Percentiles rank a stretch among this genome's conserved stretches.
Evolutionary conservation across 2,329 filamentous ascomycete genomes (phyloP).

Genomic region (Aschersonia sp.): DNA sequence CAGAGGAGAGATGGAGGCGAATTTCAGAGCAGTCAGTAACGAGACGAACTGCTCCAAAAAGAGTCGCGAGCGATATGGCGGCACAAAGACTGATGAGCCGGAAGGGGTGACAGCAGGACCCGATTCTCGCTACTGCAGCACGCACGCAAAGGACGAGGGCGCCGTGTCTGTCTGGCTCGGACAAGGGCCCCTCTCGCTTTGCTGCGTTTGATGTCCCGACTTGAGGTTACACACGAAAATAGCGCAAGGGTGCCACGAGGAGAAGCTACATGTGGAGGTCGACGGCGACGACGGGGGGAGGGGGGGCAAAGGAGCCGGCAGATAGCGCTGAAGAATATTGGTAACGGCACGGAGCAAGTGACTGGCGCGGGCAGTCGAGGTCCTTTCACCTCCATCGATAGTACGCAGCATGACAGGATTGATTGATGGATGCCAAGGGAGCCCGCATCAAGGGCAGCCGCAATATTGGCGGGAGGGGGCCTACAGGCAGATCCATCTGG

Average conservation of each 20-base stretch:
- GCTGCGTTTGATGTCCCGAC: background rate
- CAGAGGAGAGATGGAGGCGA: no score
- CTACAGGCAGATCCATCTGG: no score
- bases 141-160: background rate
- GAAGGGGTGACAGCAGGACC: background rate
- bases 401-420: background rate
- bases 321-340: slow-evolving; percentile 1
- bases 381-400: background rate
- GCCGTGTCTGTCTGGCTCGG: background rate
- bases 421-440: background rate
- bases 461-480: no score
- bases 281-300: background rate
- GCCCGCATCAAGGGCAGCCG: no score
- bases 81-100: background rate
- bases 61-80: background rate
- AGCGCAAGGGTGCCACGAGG: slow-evolving; percentile 9
- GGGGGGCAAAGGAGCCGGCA: background rate
- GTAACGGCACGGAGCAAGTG: background rate
- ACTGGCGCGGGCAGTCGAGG: background rate
- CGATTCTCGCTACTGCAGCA: background rate
- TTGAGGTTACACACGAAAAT: slow-evolving; percentile 4
- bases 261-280: background rate
- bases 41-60: background rate
- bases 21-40: no score
- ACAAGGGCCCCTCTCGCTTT: background rate